phyloP scores from a whole-genome alignment of 2,329 filamentous ascomycete genomes.

The Aspergillus fumigatus region DNA sequence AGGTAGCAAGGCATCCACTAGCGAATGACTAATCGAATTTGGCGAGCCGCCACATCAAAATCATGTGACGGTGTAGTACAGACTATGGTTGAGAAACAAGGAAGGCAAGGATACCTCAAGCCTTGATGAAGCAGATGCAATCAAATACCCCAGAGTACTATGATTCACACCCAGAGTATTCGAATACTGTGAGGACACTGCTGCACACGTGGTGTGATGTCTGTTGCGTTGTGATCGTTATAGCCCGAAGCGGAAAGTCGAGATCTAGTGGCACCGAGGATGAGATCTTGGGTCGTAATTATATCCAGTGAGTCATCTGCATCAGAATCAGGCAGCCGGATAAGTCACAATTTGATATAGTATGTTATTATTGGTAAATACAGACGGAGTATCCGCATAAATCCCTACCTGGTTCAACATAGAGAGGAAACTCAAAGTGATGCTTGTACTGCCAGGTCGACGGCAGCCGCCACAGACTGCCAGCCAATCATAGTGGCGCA shows the following conservation, averaged over 20 bases:
- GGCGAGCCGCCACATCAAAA: conserved; percentile 13
- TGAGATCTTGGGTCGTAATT: not conserved
- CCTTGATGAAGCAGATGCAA: not conserved
- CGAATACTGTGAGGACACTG: not conserved
- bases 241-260: not conserved
- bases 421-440: not conserved
- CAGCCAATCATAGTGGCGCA: not conserved
- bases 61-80: not conserved
- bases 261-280: not conserved
- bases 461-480: not conserved
- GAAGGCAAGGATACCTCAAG: not conserved
- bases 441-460: not conserved
- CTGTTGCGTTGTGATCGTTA: not conserved
- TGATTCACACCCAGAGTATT: not conserved
- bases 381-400: not conserved
- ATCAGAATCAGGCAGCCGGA: not conserved
- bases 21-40: conserved; percentile 18
- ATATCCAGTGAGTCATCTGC: not conserved
- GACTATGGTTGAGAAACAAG: not conserved
- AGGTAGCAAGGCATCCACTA: conserved; percentile 25
- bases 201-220: not conserved
- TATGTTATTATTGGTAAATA: not conserved
- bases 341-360: not conserved
- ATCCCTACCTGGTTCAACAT: not conserved
- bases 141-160: not conserved